phyloP scores from a whole-genome alignment of 805 yeast species.

The Candida maesae region DNA sequence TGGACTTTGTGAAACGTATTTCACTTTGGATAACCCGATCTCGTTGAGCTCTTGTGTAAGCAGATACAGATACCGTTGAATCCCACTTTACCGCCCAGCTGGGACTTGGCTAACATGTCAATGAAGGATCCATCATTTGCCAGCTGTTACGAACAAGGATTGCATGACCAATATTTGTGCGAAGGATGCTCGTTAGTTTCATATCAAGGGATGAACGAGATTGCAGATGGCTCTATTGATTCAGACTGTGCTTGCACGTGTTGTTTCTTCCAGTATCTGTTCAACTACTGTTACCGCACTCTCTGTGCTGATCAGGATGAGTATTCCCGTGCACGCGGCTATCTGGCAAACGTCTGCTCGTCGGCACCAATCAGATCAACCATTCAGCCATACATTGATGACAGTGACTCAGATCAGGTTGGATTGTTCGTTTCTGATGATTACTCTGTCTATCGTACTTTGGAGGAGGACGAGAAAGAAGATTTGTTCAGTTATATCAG shows the following conservation, averaged over 20 bases:
- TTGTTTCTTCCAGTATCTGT: conserved; percentile 23
- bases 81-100: not conserved
- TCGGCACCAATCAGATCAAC: conserved; percentile 14
- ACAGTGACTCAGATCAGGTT: not conserved
- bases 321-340: conserved; percentile 9
- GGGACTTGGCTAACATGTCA: not conserved
- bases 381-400: conserved; percentile 14
- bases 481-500: conserved; percentile 15
- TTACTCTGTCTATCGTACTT: conserved; percentile 19
- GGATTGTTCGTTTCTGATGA: conserved; percentile 18
- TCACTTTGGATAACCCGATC: conserved; percentile 3
- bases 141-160: conserved; percentile 22
- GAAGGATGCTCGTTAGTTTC: conserved; percentile 26
- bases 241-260: conserved; percentile 26
- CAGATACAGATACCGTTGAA: not conserved
- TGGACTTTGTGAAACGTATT: conserved; percentile 4
- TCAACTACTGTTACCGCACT: conserved; percentile 25
- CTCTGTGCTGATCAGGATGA: conserved; percentile 20
- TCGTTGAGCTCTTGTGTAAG: conserved; percentile 6
- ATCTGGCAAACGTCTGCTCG: conserved; percentile 13
- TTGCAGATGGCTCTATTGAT: conserved; percentile 8
- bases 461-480: conserved; percentile 16
- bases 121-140: not conserved
- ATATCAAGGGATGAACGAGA: not conserved
- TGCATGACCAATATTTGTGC: conserved; percentile 21